phyloP scores from a whole-genome alignment of 2,329 filamentous ascomycete genomes.

The Chalara sp. region DNA sequence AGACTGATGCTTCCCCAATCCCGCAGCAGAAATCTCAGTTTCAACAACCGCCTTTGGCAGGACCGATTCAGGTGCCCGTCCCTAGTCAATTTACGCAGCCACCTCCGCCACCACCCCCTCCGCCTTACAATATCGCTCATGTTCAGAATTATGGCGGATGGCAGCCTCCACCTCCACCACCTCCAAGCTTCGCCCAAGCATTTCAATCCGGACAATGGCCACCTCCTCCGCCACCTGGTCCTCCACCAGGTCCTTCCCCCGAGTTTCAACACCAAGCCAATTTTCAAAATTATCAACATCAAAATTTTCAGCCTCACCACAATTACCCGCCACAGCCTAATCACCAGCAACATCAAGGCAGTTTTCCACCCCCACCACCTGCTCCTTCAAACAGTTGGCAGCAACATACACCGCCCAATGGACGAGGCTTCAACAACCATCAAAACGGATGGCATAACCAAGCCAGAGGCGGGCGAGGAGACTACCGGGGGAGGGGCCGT shows the following conservation, averaged over 20 bases:
- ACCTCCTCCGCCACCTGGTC: constrained; percentile 19
- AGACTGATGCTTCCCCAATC: background rate
- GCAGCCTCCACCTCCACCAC: constrained; percentile 10
- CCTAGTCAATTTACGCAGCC: constrained; percentile 19
- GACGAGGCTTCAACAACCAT: constrained; percentile 17
- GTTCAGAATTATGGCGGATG: constrained; percentile 1
- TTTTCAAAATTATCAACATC: background rate
- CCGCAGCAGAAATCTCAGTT: background rate
- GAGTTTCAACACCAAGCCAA: background rate
- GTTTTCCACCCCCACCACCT: constrained; percentile 12
- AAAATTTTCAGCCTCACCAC: constrained; percentile 8
- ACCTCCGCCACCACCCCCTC: constrained; percentile 19
- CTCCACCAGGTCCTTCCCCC: constrained; percentile 7
- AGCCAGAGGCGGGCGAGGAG: constrained; percentile 20
- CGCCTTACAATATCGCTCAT: constrained; percentile 11
- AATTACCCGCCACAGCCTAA: constrained; percentile 1
- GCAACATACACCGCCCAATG: constrained; percentile 5
- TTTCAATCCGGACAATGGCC: constrained; percentile 6
- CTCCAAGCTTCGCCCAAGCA: background rate
- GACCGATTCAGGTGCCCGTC: constrained; percentile 13
- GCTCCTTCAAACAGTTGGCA: constrained; percentile 18
- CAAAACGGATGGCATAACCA: constrained; percentile 19
- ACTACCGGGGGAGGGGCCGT: constrained; percentile 21
- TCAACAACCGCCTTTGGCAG: constrained; percentile 8
- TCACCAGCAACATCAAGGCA: constrained; percentile 10